Evolutionary conservation across 345 rosid genomes (phyloP), one percentile per base, ranked within the genome.

Genomic region (Carallia brachiata): DNA sequence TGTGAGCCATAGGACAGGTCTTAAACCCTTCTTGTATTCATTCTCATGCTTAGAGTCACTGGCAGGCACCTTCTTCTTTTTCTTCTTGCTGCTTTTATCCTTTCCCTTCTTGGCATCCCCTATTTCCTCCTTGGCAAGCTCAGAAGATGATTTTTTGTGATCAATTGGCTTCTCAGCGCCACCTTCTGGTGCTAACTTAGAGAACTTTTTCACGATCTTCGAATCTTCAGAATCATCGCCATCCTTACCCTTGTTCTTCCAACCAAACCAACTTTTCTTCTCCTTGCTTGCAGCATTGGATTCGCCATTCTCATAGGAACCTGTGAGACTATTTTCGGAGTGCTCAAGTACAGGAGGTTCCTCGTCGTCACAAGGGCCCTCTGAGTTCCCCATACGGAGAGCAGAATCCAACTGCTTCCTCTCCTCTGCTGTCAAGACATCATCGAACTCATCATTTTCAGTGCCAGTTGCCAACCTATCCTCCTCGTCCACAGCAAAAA

Each of bases 1-100:
- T 73, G 99, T 90, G 76, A 95, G 84, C 97, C 97, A 95, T 32
- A 95, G 72, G 70, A 90, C 94, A 57, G 99, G 99, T 81, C 98
- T 89, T 78, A 95, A 78, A 70, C 94, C 97, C 79, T 95, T 95
- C 80, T 90, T 95, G 75, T 88, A 90, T 77, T 95, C 98, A 36
- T 90, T 92, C 75, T 90, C 99, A 61, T 77, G 85, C 81, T 89
- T 94, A 58, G 81, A 61, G 69, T 91, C 98, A 36, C 69, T 75
- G 39, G 36, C 71, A 1, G 64, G 68, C 60, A 80, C 89, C 83
- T 86, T 89, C 87, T 91, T 89, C 86, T 89, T 95, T 72, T 89
- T 95, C 84, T 88, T 90, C 82, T 85, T 90, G 81, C 74, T 73
- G 66, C 82, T 75, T 81, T 89, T 92, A 70, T 95, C 97, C 78